Evolutionary conservation across 148 eudicot species (phyloP).

Genomic region (Rhododendron henanense): DNA sequence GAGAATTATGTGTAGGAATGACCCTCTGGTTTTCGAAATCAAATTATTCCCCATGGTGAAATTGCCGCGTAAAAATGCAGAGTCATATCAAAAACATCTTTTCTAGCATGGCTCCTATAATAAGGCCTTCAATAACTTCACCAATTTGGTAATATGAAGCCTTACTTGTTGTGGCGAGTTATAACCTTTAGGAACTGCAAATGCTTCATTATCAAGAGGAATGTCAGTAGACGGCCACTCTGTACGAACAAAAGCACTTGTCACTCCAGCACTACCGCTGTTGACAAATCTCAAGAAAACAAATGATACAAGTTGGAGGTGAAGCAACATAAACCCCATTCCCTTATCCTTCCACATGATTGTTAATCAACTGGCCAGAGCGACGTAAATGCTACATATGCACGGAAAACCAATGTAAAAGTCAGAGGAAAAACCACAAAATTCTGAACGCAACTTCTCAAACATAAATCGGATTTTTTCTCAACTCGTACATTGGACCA

Average conservation of each 20-base stretch:
- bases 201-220: slow-evolving; percentile 74
- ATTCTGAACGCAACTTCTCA: neutral
- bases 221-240: slow-evolving; percentile 85
- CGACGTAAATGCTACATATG: slow-evolving; percentile 13
- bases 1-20: neutral
- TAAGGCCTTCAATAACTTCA: neutral
- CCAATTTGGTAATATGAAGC: slow-evolving; percentile 4
- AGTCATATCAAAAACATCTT: neutral
- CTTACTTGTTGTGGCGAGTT: slow-evolving; percentile 95
- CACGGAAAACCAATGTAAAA: neutral
- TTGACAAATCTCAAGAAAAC: slow-evolving; percentile 41
- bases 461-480: neutral
- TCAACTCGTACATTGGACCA: neutral
- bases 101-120: neutral
- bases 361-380: slow-evolving; percentile 23
- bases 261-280: slow-evolving; percentile 56
- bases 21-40: neutral
- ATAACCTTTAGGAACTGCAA: slow-evolving; percentile 73
- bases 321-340: slow-evolving; percentile 26
- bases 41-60: neutral
- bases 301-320: slow-evolving; percentile 34
- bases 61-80: neutral
- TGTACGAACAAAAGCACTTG: slow-evolving; percentile 68
- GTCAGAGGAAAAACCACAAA: neutral
- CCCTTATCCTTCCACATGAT: slow-evolving; percentile 33